Conservation (phyloP, 1,284 basidiomycete species). For the Cutaneotrichosporon sp. region DNA sequence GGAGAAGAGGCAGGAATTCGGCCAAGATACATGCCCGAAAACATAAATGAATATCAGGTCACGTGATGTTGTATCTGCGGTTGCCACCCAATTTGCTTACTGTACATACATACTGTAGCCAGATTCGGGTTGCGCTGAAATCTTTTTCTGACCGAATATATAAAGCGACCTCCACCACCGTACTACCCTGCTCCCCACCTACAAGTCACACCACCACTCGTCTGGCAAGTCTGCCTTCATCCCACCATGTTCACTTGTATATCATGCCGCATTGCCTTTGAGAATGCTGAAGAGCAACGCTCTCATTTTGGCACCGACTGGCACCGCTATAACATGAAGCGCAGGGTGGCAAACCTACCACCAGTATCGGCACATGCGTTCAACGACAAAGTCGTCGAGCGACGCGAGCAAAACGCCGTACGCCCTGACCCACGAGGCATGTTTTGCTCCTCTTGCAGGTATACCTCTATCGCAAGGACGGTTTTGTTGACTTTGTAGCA, state of each 20-base stretch:
- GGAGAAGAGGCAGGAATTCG: too few relatives aligned
- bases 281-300: conserved; percentile 78
- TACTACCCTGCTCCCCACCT: background rate
- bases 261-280: conserved; percentile 86
- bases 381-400: conserved; percentile 83
- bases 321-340: conserved; percentile 98
- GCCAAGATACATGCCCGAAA: too few relatives aligned
- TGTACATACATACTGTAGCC: too few relatives aligned
- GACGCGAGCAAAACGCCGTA: conserved; percentile 66
- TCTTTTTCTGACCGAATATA: background rate
- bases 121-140: too few relatives aligned
- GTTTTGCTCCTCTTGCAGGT: conserved; percentile 79
- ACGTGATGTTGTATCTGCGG: too few relatives aligned
- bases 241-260: conserved; percentile 72
- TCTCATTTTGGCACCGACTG: conserved; percentile 89
- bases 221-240: background rate
- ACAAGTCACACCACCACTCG: background rate
- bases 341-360: conserved; percentile 83
- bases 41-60: too few relatives aligned
- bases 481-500: conserved; percentile 53
- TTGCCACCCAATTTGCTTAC: too few relatives aligned
- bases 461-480: conserved; percentile 15
- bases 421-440: conserved; percentile 61
- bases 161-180: background rate
- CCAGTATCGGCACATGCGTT: conserved; percentile 76